Evolutionary conservation across 805 yeast genomes (phyloP), one percentile per base, ranked within the genome.

Genomic region (Wickerhamiella hasegawae): DNA sequence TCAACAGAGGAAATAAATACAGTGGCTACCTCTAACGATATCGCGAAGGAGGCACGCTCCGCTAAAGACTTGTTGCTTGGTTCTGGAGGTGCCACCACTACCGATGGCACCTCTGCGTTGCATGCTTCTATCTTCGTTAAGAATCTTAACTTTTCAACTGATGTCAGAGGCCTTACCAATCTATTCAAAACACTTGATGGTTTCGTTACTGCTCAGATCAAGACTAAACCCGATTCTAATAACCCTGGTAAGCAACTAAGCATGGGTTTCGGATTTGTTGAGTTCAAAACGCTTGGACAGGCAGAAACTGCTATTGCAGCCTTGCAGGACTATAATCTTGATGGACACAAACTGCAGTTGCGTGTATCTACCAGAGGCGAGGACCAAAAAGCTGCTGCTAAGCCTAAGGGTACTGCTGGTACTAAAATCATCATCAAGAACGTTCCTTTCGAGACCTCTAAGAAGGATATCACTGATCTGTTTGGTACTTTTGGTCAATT

Each of bases 231-330:
- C 1, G 93, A 87, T 58, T 71, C 93, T 25, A 81, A 74, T 57
- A 68, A 71, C 40, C 52, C 68, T 2, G 77, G 75, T 9, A 69
- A 69, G 38, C 59, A 65, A n/a, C 66, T 74, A 40, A 83, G 95
- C 47, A 90, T 90, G 98, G 98, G 98, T 16, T 90, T 84, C 51
- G 98, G 98, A 1, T 90, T 90, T 59, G 95, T 72, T 11, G 98
- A 90, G 58, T 90, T 83, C 57, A 71, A 63, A 45, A 71, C 85
- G 1, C 71, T 70, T 45, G 81, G 73, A 27, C 73, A 78, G 48
- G 98, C 98, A 0, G 65, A 70, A 28, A 64, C 68, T 10, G 97
- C 94, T 5, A 71, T 83, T 32, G 55, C 65, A 23, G 66, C 76
- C 0, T 59, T 83, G 62, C 81, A 85, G 54, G 92, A 82, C 3